Evolutionary conservation across 257 asterid genomes (phyloP).

Genomic region (Salvia hispanica): DNA sequence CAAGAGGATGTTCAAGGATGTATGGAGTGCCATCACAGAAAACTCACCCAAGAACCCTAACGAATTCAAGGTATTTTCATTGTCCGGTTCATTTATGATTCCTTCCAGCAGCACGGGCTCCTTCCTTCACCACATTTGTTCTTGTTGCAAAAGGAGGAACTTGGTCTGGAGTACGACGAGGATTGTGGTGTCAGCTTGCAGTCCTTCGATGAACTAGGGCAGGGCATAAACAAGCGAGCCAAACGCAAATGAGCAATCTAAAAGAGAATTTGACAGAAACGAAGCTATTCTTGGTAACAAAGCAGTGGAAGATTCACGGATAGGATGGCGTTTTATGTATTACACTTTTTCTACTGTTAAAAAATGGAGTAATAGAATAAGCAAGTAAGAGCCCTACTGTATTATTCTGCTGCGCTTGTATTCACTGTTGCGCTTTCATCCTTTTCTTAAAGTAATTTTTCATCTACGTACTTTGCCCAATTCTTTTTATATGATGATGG

Average conservation of each 20-base stretch:
- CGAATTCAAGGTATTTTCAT: conserved; percentile 72
- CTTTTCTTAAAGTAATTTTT: no score
- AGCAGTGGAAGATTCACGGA: not conserved
- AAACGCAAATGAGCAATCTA: conserved; percentile 38
- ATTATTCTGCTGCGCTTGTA: no score
- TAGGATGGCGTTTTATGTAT: not conserved
- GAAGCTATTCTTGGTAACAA: not conserved
- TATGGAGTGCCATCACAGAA: conserved; percentile 95
- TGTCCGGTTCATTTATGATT: not conserved
- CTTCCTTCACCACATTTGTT: conserved; percentile 41
- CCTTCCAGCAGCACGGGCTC: conserved; percentile 3
- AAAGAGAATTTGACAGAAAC: conserved; percentile 14
- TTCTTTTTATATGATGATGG: no score
- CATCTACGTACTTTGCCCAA: no score
- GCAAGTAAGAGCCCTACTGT: no score
- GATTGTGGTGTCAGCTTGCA: conserved; percentile 85
- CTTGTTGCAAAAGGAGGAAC: conserved; percentile 70
- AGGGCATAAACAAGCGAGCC: conserved; percentile 60
- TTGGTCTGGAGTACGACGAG: conserved; percentile 91
- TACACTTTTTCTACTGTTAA: not conserved
- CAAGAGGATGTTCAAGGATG: conserved; percentile 89
- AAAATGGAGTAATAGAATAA: not conserved
- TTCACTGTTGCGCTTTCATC: no score
- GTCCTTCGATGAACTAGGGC: conserved; percentile 60
- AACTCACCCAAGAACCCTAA: conserved; percentile 85